These are phyloP conservation scores for Castanea crenata DNA, from an alignment of 306 rosid species.

Conservation along the genomic window DNA sequence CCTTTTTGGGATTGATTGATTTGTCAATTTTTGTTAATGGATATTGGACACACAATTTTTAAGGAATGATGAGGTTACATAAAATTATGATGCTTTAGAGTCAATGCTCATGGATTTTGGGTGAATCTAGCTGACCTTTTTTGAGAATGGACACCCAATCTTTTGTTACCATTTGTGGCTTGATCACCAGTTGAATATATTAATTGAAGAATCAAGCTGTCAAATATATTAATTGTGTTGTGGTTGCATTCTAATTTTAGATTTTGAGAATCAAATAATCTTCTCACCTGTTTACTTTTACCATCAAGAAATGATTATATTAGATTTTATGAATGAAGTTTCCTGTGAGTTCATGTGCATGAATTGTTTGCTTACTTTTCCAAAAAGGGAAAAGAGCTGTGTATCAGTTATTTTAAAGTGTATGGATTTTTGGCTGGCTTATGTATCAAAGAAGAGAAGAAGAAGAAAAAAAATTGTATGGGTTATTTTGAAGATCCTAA, in stretches of 20 bases:
- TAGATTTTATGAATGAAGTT: neutral
- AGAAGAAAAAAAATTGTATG: neutral
- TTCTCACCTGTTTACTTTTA: neutral
- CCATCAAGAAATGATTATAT: neutral
- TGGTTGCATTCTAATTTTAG: neutral
- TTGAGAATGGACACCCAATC: neutral
- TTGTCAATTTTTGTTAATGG: neutral
- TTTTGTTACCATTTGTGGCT: neutral
- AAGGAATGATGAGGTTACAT: neutral
- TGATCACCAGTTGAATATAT: neutral
- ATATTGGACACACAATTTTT: neutral
- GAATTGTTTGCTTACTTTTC: neutral
- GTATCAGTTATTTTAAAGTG: neutral
- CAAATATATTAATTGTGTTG: neutral
- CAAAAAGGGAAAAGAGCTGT: neutral
- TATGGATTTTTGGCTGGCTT: neutral
- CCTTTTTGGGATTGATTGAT: neutral
- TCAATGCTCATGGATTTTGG: neutral
- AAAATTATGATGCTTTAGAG: neutral
- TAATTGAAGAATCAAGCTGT: neutral
- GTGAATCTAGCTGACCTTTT: neutral
- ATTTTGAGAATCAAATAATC: neutral
- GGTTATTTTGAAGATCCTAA: no score
- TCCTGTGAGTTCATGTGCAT: neutral
- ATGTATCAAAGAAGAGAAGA: neutral